Conservation (phyloP, 768 basidiomycete genomes). For the Galerina sulciceps region DNA sequence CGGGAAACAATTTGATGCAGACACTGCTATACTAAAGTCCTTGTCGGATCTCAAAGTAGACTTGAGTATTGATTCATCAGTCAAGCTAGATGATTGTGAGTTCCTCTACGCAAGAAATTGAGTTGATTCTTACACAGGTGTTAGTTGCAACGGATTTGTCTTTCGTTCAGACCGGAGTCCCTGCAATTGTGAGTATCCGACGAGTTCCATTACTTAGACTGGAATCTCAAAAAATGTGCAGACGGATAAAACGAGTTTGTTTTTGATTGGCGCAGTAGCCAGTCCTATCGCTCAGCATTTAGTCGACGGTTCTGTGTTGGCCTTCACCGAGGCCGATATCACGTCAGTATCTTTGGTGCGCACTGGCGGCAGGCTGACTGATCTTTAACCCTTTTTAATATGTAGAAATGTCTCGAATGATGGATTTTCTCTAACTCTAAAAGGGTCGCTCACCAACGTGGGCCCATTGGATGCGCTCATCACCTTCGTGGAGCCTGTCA, state of each 20-base stretch:
- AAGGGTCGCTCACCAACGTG: slow-evolving; percentile 61
- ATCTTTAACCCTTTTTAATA: not conserved
- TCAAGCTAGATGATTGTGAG: slow-evolving; percentile 73
- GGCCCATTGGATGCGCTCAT: slow-evolving; percentile 76
- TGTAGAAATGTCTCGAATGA: slow-evolving; percentile 55
- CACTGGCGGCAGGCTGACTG: not conserved
- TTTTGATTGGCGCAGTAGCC: slow-evolving; percentile 73
- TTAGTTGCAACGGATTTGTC: slow-evolving; percentile 58
- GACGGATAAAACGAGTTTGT: slow-evolving; percentile 59
- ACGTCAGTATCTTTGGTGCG: slow-evolving; percentile 37
- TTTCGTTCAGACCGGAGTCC: slow-evolving; percentile 61
- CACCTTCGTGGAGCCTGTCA: slow-evolving; percentile 65
- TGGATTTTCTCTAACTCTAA: slow-evolving; percentile 66
- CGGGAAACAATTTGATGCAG: slow-evolving; percentile 67
- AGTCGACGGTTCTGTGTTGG: slow-evolving; percentile 57
- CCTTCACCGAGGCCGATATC: slow-evolving; percentile 63
- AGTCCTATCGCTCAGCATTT: slow-evolving; percentile 68
- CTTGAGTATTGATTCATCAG: slow-evolving; percentile 52
- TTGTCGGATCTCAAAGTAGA: slow-evolving; percentile 63
- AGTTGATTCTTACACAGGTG: not conserved
- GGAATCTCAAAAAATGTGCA: not conserved
- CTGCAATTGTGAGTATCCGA: slow-evolving; percentile 47
- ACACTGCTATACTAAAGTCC: slow-evolving; percentile 64
- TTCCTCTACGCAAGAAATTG: not conserved
- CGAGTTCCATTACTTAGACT: not conserved